Evolutionary conservation across 345 rosid genomes (phyloP), one percentile per base, ranked within the genome.

Genomic region (Garcia nutans): DNA sequence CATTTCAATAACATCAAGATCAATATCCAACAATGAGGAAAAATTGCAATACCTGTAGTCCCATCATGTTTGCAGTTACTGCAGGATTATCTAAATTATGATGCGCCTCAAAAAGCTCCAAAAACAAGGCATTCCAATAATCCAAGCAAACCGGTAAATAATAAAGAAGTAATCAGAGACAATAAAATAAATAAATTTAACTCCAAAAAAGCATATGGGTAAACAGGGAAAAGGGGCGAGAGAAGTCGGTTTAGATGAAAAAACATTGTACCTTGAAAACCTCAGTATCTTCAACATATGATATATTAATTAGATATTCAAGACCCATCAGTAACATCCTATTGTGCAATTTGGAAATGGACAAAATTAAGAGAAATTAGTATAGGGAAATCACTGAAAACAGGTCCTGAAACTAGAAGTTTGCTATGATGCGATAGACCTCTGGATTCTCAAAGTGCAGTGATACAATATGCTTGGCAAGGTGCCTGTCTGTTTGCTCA

Each of bases 231-330:
- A 45, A 10, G 1, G 37, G 33, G 22, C 20, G 59, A 49, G 0
- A 6, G 8, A 11, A 50, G 55, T 13, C 2, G 5, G 0, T 6
- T 57, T 22, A 11, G 17, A 10, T n/a, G 52, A 16, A 4, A 47
- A 47, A 42, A 16, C 5, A 24, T n/a, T 73, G 79, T 74, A 96
- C 99, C 99, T 96, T 96, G 76, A 96, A 96, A 74, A 96, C 99
- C 80, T 96, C 98, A 13, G 98, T 96, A 86, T 96, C 99, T 85
- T 96, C 99, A 61, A 92, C 98, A 83, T 91, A 96, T 52, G 98
- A 96, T 56, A 93, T 93, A 78, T 83, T 91, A 74, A 92, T 90
- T 63, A 96, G 87, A 87, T 93, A 96, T 63, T 93, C 98, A 47
- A 93, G 98, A 82, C 98, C 99, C 84, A 79, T 45, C 55, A 92